Conservation (phyloP, 1,284 basidiomycete genomes). For the Spongispora temasekensis region DNA sequence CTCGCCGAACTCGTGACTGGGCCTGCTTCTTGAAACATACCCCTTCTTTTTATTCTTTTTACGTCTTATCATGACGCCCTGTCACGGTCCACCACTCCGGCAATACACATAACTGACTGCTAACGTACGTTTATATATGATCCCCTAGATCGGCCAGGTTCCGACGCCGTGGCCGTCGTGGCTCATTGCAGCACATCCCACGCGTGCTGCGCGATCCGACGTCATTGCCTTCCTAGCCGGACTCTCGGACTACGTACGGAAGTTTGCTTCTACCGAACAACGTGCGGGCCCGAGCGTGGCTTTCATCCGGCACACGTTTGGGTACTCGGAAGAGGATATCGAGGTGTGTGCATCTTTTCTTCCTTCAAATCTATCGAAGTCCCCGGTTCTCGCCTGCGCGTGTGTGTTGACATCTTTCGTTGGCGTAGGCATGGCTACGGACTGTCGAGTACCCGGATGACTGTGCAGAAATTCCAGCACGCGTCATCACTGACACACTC, state of each 20-base stretch:
- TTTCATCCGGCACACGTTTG: constrained; percentile 79
- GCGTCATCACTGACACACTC: constrained; percentile 71
- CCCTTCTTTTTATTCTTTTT: too few species aligned
- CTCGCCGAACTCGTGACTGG: too few species aligned
- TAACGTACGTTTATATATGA: neutral
- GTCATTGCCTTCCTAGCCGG: constrained; percentile 65
- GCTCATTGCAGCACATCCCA: constrained; percentile 84
- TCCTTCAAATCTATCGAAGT: too few species aligned
- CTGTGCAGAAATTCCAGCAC: constrained; percentile 61
- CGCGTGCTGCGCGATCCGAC: constrained; percentile 51
- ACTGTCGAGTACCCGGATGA: constrained; percentile 76
- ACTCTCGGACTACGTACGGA: constrained; percentile 65
- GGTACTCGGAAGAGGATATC: constrained; percentile 80
- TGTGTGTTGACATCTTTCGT: too few species aligned
- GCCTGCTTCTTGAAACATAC: too few species aligned
- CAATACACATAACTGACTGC: neutral
- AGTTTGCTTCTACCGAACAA: constrained; percentile 66
- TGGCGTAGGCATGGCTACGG: constrained; percentile 70
- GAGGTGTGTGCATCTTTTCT: constrained; percentile 44
- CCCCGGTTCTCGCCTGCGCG: too few species aligned
- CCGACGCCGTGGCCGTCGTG: constrained; percentile 97
- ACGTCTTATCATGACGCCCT: too few species aligned
- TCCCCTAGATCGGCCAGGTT: constrained; percentile 78
- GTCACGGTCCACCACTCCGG: too few species aligned
- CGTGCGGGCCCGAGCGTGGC: constrained; percentile 65